Base-by-base conservation (phyloP, 106 monocot genomes). In the Acorus calamus region DNA sequence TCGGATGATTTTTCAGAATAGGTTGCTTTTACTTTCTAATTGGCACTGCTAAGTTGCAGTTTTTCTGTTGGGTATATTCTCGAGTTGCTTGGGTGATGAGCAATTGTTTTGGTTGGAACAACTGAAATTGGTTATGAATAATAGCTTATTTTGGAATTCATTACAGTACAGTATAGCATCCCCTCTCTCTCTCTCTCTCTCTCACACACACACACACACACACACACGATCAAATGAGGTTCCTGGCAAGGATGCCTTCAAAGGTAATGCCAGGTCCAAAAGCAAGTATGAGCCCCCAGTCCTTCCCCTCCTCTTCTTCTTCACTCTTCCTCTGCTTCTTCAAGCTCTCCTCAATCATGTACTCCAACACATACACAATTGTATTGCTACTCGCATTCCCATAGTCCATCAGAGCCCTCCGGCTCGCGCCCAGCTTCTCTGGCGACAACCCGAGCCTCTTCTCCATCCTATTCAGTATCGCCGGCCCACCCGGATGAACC, bases 221-320 rank as follows among this genome's bases (percentile, higher is more conserved):
- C 28, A 28, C 28, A 28, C 28, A 28, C 1, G 28, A 28, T 28
- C 28, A 28, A 28, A 28, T 28, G 51, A 28, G 28, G 28, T 28
- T 28, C 28, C 28, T 28, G 28, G 28, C 86, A 3, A 89, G 66
- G 57, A 93, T 78, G 4, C 88, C 86, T 60, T 93, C 93, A 56
- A 93, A 88, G 4, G 89, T 86, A 46, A 88, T 64, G 9, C 93
- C 93, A 6, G 93, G 89, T 7, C 93, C 93, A 61, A 93, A 93
- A 3, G 89, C 93, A 47, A 93, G 65, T 64, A 89, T 72, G 5
- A 89, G 52, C 1, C 89, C 86, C 93, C 89, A 83, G 28, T 87
- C 82, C 14, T 52, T 52, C 2, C 59, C 76, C 14, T 63, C 75
- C 0, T 13, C 67, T 9, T 52, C 61, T 28, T 28, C 28, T 28